Conservation (phyloP, 768 basidiomycete species). For the Trametes punicea region DNA sequence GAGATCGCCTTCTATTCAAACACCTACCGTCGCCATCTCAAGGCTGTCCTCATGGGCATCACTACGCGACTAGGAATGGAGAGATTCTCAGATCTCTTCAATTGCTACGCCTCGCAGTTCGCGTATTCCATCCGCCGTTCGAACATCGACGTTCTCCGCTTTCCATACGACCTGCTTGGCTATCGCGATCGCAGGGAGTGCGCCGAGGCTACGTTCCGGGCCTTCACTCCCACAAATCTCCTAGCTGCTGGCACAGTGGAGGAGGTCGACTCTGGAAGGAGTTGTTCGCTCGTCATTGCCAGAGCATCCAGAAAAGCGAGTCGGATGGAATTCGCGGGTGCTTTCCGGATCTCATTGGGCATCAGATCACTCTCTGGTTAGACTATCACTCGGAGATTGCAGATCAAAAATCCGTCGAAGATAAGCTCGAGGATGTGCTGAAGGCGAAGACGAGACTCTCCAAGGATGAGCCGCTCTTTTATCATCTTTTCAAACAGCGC, state of each 20-base stretch:
- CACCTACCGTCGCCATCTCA: constrained; percentile 38
- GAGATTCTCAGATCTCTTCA: constrained; percentile 61
- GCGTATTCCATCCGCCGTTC: constrained; percentile 59
- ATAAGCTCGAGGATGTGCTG: constrained; percentile 37
- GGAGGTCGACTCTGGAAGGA: constrained; percentile 37
- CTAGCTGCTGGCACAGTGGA: constrained; percentile 38
- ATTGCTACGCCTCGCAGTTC: constrained; percentile 74
- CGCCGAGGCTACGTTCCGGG: constrained; percentile 61
- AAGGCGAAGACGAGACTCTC: constrained; percentile 32
- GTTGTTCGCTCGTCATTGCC: constrained; percentile 62
- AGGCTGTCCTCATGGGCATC: constrained; percentile 56
- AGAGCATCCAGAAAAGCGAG: constrained; percentile 46
- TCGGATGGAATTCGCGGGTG: constrained; percentile 56
- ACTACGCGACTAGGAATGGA: constrained; percentile 65
- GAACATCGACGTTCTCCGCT: constrained; percentile 46
- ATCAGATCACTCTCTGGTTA: constrained; percentile 50
- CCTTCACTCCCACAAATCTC: constrained; percentile 67
- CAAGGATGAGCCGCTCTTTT: constrained; percentile 32
- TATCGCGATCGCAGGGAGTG: constrained; percentile 64
- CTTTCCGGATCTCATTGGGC: constrained; percentile 68
- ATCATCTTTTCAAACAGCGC: constrained; percentile 37
- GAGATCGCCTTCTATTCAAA: constrained; percentile 55
- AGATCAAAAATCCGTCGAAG: constrained; percentile 21
- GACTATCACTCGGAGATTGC: constrained; percentile 26
- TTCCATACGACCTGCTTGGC: constrained; percentile 75